A percentile compares a stretch with the other conserved stretches of the same genome.
Conservation (phyloP, 2,329 filamentous ascomycete species). For the Chrysoporthe puriensis region DNA sequence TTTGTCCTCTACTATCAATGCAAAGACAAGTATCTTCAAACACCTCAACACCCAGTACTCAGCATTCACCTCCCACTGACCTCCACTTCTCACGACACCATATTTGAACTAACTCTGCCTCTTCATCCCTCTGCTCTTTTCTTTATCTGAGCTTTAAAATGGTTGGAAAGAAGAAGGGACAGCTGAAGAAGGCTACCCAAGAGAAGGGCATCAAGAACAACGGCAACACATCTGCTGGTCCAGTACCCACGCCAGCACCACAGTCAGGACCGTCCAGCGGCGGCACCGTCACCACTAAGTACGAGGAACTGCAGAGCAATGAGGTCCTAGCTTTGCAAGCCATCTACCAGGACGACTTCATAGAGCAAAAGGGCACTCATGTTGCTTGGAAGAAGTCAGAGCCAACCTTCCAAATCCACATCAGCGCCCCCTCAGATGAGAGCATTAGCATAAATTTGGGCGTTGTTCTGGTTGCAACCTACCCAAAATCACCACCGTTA, state of each 20-base stretch:
- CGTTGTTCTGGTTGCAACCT: slow-evolving; percentile 85
- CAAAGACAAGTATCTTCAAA: not conserved
- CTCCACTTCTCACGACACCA: not conserved
- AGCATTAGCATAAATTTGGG: slow-evolving; percentile 73
- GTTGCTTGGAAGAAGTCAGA: slow-evolving; percentile 92
- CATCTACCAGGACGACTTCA: slow-evolving; percentile 89
- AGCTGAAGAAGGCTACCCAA: slow-evolving; percentile 53
- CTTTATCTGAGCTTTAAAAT: slow-evolving; percentile 44
- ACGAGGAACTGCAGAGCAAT: slow-evolving; percentile 83
- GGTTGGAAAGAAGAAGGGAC: slow-evolving; percentile 55
- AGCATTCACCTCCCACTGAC: not conserved
- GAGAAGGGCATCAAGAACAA: slow-evolving; percentile 42
- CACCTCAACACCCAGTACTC: not conserved
- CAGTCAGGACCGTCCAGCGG: slow-evolving; percentile 7
- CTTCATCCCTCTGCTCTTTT: slow-evolving; percentile 8
- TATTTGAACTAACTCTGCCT: not conserved
- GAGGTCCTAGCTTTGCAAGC: slow-evolving; percentile 84
- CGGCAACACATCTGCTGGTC: slow-evolving; percentile 42
- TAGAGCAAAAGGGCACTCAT: slow-evolving; percentile 69
- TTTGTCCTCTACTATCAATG: slow-evolving; percentile 28
- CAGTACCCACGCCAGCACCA: slow-evolving; percentile 38
- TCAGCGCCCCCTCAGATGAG: slow-evolving; percentile 74
- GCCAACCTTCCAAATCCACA: slow-evolving; percentile 77
- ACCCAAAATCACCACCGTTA: slow-evolving; percentile 81
- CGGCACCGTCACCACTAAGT: slow-evolving; percentile 56